Conservation (phyloP, 1,284 basidiomycete genomes). For the Leucoagaricus sp. region DNA sequence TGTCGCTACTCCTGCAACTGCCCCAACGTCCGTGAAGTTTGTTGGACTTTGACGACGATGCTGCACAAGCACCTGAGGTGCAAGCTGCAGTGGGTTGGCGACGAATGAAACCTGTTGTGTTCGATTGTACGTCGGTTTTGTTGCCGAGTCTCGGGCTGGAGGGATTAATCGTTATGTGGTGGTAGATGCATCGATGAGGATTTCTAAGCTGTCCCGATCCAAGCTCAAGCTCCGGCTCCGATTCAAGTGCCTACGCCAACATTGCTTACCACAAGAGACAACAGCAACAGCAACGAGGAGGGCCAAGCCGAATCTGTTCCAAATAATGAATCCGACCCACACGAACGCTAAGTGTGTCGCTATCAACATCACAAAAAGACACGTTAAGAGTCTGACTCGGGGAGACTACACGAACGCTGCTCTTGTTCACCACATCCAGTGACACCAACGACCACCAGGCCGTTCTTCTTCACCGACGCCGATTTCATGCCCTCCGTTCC, state of each 20-base stretch:
- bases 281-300: constrained; percentile 28
- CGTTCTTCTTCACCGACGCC: constrained; percentile 10
- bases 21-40: constrained; percentile 52
- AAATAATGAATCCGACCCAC: constrained; percentile 48
- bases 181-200: constrained; percentile 86
- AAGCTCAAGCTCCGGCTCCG: constrained; percentile 17
- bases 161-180: constrained; percentile 1
- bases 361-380: too few relatives aligned
- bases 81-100: constrained; percentile 30
- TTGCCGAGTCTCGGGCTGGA: background rate
- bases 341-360: too few relatives aligned
- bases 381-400: constrained; percentile 28
- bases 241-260: constrained; percentile 30
- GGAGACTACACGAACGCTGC: constrained; percentile 3
- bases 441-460: constrained; percentile 13
- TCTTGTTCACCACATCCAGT: background rate
- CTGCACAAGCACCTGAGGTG: constrained; percentile 39
- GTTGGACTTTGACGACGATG: constrained; percentile 75
- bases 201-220: constrained; percentile 79
- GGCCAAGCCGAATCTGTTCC: constrained; percentile 51
- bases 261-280: too few relatives aligned
- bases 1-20: constrained; percentile 22
- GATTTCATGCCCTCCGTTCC: background rate
- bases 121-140: constrained; percentile 47
- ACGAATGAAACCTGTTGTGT: constrained; percentile 48